Evolutionary conservation across 2,329 filamentous ascomycete genomes (phyloP), one percentile per base, ranked within the genome.

Genomic region (Fusarium haematococcum): DNA sequence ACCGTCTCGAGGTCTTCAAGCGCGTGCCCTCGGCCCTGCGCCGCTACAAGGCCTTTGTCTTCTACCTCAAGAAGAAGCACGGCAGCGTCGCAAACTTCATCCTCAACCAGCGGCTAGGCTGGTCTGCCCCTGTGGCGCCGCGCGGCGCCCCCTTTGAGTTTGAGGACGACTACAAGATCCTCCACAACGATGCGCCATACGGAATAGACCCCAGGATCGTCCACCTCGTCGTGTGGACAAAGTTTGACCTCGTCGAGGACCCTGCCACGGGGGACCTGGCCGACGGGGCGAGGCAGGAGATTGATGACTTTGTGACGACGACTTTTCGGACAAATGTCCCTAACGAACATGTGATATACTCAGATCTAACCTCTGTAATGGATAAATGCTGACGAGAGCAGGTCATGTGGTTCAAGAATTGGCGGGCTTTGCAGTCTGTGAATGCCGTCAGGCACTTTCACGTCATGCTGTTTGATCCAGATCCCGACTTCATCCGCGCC

Each of bases 141-240:
- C 74, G 77, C 5, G 79, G 78, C 20, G 71, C 63, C 27, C 86
- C 86, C 0, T 88, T 91, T 71, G 82, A 84, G 71, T 78, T 75
- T 63, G 82, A 82, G 1, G 85, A 85, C 11, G 93, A 97, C 79
- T 84, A 92, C 77, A 95, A 91, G 81, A 91, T 97, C 57, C 82
- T 98, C 45, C 90, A 89, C 83, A 98, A 98, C 80, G 95, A 98
- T 86, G 98, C 95, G 94, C 96, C 96, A 1, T 98, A 98, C 79
- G 95, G 94, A 0, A 87, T 98, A 63, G 94, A 97, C 77, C 80
- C 86, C 56, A 87, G 89, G 61, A 95, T 98, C 73, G 89, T 94
- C 18, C 96, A 98, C 81, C 86, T 98, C 4, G 94, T 98, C 6
- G 91, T 98, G 14, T 98, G 96, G 96, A 97, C 94, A 57, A 98